Conservation (phyloP, 345 rosid species). For the Arabidopsis arenosa region DNA sequence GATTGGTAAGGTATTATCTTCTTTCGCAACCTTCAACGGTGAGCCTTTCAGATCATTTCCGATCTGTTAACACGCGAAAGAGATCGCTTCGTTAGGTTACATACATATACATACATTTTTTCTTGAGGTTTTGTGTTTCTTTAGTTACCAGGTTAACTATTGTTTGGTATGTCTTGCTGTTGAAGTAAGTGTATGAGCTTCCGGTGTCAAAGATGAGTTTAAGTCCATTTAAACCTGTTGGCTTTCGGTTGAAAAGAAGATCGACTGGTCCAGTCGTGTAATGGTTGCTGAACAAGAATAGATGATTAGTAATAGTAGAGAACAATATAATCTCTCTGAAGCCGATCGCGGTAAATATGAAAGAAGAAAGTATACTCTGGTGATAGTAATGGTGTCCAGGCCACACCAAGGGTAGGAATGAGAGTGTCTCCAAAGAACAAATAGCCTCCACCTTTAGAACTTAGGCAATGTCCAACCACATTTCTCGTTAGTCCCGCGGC, state of each 20-base stretch:
- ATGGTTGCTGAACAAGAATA: constrained; percentile 56
- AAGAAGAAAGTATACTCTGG: not conserved
- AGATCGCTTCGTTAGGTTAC: not conserved
- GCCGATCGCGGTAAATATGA: not conserved
- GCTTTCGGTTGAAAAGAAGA: constrained; percentile 55
- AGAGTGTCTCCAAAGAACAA: constrained; percentile 70
- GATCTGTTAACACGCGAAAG: constrained; percentile 15
- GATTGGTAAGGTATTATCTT: constrained; percentile 64
- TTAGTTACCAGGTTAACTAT: constrained; percentile 57
- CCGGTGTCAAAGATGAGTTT: constrained; percentile 76
- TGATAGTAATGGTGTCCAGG: constrained; percentile 60
- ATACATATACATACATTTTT: not conserved
- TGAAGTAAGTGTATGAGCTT: constrained; percentile 82
- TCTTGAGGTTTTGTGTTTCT: not conserved
- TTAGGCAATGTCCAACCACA: constrained; percentile 81
- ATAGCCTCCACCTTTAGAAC: constrained; percentile 81
- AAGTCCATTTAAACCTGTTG: constrained; percentile 61
- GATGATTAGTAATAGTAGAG: not conserved
- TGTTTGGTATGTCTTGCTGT: constrained; percentile 52
- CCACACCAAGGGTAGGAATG: constrained; percentile 59
- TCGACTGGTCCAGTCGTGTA: constrained; percentile 73
- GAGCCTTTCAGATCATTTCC: constrained; percentile 40
- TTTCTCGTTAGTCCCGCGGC: constrained; percentile 50
- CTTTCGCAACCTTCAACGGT: constrained; percentile 50
- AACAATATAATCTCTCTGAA: not conserved